Evolutionary conservation across 768 basidiomycete genomes (phyloP).

Genomic region (Lactarius psammicola): DNA sequence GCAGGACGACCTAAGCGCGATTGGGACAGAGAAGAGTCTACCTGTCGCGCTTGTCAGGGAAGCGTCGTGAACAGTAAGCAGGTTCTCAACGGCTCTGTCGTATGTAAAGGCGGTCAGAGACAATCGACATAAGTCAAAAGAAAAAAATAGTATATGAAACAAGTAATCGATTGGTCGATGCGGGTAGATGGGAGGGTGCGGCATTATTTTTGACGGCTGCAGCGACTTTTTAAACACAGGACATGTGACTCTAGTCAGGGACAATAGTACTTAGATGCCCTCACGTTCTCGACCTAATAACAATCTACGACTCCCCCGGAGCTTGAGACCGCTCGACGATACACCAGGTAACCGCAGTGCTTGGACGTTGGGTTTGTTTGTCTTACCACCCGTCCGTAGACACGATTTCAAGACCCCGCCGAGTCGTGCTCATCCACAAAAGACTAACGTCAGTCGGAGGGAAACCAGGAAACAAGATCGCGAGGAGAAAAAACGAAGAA

Average conservation of each 20-base stretch:
- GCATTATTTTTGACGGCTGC: neutral
- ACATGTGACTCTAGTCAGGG: neutral
- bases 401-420: neutral
- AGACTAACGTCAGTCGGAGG: constrained; percentile 46
- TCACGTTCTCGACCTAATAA: neutral
- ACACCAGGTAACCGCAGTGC: constrained; percentile 8
- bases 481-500: constrained; percentile 57
- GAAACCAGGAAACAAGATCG: constrained; percentile 64
- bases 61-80: no score
- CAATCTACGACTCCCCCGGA: constrained; percentile 24
- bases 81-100: no score
- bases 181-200: no score
- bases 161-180: no score
- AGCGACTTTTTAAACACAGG: neutral
- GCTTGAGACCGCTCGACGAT: constrained; percentile 19
- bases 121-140: no score
- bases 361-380: neutral
- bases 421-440: constrained; percentile 10
- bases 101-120: no score
- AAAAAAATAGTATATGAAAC: no score
- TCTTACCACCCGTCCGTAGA: constrained; percentile 15
- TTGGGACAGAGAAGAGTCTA: no score
- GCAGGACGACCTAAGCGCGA: no score
- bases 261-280: constrained; percentile 5
- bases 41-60: no score